Base-by-base conservation (phyloP, 2,329 filamentous ascomycete species). In the Leptographium flavum region DNA sequence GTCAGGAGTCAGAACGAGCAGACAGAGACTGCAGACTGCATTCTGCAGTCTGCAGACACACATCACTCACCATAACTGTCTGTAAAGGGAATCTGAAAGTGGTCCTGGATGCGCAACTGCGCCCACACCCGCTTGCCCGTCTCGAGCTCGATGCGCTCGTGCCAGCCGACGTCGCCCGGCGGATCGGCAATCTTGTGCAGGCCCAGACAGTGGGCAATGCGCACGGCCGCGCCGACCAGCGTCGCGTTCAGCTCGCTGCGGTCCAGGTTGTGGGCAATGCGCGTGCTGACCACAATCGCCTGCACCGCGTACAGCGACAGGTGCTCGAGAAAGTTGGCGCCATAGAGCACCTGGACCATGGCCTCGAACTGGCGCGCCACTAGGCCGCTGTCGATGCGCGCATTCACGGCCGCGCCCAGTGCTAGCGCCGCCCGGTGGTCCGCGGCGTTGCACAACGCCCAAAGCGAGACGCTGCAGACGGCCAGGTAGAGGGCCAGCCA, bases 51-150 rank as follows among this genome's bases (percentile, higher is more conserved):
- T n/a, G 8, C 8, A 22, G 19, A 22, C 23, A 28, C 25, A 31
- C 1, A n/a, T 4, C 11, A 44, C 47, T 23, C 39, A 54, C 58
- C 53, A 44, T 62, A 63, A 5, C 57, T 59, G 23, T 62, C 59
- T 15, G 60, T 61, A 41, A 60, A 63, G 1, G 59, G 56, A 6
- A 62, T 52, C 25, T 49, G 45, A 39, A 55, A 62, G 42, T 61
- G 54, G 43, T 63, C 60, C 45, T 62, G 60, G 21, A 62, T 60
- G 11, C 61, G 56, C 13, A 57, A 48, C 49, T 63, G 60, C 37
- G 55, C 57, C 61, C 61, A 63, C 5, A 58, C 52, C 4, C 61
- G 51, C 39, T 57, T 55, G 5, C 60, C 60, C 7, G 58, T 55
- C 52, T 63, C 60, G 28, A 56, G 43, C 41, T 56, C 55, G 11